Evolutionary conservation across 345 rosid species (phyloP).

Genomic region (Noccaea caerulescens): DNA sequence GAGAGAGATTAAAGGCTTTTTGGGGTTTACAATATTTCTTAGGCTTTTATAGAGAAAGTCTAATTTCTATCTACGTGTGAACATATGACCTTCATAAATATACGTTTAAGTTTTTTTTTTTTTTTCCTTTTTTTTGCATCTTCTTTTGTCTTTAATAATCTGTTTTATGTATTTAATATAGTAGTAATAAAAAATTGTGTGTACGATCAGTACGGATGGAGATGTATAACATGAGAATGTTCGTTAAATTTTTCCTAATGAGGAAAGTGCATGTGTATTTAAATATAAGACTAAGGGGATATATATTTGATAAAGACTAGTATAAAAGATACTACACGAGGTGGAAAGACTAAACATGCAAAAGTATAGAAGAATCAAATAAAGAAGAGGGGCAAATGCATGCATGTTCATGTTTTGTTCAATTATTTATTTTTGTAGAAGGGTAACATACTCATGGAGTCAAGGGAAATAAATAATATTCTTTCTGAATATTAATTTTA

Average conservation of each 20-base stretch:
- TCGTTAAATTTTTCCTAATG: constrained; percentile 22
- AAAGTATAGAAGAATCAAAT: constrained; percentile 3
- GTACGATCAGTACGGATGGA: constrained; percentile 33
- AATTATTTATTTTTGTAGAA: constrained; percentile 6
- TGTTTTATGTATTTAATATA: not conserved
- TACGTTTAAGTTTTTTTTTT: not conserved
- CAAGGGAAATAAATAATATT: not conserved
- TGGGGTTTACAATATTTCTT: not conserved
- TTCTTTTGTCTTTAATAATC: constrained; percentile 3
- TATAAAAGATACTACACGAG: constrained; percentile 9
- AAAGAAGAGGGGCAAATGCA: constrained; percentile 31
- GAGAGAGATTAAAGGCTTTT: constrained; percentile 22
- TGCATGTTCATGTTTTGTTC: constrained; percentile 33
- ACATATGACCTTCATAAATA: constrained; percentile 32
- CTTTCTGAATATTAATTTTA: not conserved
- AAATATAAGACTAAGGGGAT: constrained; percentile 4
- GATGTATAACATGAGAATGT: constrained; percentile 29
- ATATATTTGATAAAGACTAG: constrained; percentile 16
- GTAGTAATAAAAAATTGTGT: constrained; percentile 2
- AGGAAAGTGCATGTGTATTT: constrained; percentile 24
- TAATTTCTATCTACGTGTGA: constrained; percentile 36
- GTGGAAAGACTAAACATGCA: constrained; percentile 32
- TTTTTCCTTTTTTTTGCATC: not conserved
- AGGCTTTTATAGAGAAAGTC: constrained; percentile 29
- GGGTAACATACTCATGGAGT: constrained; percentile 16